A percentile compares a stretch with the other conserved stretches of the same genome.
Evolutionary conservation across 169 alveolate genomes (phyloP).

Genomic region (Plasmodium vivax): DNA sequence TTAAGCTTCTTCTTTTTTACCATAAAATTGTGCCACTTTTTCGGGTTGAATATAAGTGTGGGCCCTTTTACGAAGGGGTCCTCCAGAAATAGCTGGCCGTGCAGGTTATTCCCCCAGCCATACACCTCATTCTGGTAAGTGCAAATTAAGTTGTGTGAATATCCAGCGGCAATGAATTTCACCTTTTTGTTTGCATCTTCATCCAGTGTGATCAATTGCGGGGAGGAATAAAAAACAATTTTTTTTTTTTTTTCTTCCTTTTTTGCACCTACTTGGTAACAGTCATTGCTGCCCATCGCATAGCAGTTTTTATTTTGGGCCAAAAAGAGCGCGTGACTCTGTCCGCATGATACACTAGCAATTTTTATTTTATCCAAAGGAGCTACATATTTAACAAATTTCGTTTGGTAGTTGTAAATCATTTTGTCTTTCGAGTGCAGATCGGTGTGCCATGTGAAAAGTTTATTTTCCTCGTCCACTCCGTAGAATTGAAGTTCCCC

Average conservation of each 20-base stretch:
- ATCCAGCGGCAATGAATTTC: constrained; percentile 54
- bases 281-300: constrained; percentile 41
- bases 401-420: constrained; percentile 3
- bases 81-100: not conserved
- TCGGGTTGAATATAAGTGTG: constrained; percentile 26
- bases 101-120: constrained; percentile 65
- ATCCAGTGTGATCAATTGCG: not conserved
- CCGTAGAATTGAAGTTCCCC: constrained; percentile 21
- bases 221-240: constrained; percentile 9
- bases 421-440: not conserved
- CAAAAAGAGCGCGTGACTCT: constrained; percentile 50
- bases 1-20: not conserved
- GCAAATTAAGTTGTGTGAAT: constrained; percentile 61
- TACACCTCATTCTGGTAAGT: constrained; percentile 54
- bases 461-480: constrained; percentile 3
- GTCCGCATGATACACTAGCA: constrained; percentile 39
- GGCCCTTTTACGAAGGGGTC: constrained; percentile 31
- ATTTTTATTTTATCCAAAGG: constrained; percentile 22
- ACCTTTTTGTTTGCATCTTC: constrained; percentile 16
- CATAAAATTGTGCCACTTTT: not conserved
- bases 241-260: not conserved
- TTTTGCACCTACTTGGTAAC: constrained; percentile 17
- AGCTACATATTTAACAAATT: constrained; percentile 35
- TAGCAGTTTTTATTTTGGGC: constrained; percentile 51
- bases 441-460: constrained; percentile 19